A percentile compares a stretch with the other conserved stretches of the same genome.
Evolutionary conservation across 1,139 yeast genomes (phyloP).

Genomic region (Entelexis sorbosivorans): DNA sequence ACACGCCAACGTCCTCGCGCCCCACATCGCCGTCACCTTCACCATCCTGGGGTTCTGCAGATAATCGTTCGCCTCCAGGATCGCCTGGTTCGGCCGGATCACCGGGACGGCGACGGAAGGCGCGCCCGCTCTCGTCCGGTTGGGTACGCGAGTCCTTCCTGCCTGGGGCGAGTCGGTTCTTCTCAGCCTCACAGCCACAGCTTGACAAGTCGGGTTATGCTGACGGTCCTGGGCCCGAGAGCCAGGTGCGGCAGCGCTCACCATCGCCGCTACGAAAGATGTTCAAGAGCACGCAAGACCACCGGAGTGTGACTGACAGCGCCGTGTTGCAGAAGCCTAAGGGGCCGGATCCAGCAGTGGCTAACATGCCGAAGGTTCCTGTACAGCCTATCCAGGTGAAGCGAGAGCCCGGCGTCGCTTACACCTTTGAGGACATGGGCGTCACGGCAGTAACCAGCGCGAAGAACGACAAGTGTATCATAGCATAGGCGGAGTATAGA

Average conservation of each 20-base stretch:
- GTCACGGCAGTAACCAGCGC: conserved; percentile 18
- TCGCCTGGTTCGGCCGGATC: neutral
- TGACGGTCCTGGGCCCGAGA: neutral
- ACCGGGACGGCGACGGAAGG: conserved; percentile 6
- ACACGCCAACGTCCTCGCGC: neutral
- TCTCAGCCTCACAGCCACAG: conserved; percentile 8
- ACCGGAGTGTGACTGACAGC: conserved; percentile 19
- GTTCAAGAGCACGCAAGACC: conserved; percentile 17
- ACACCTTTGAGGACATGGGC: conserved; percentile 26
- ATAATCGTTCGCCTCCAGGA: neutral
- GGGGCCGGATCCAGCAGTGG: conserved; percentile 11
- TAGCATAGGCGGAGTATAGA: conserved; percentile 10
- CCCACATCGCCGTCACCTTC: neutral
- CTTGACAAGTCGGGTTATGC: neutral
- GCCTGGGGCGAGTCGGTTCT: conserved; percentile 13
- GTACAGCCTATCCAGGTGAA: conserved; percentile 18
- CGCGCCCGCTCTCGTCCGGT: conserved; percentile 15
- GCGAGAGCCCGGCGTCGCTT: conserved; percentile 23
- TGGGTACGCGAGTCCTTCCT: conserved; percentile 15
- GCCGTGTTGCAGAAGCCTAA: conserved; percentile 9
- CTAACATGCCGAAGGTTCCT: conserved; percentile 19
- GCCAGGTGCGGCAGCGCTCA: conserved; percentile 7
- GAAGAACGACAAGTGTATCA: conserved; percentile 21
- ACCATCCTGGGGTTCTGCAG: neutral
- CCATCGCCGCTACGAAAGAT: conserved; percentile 20